Evolutionary conservation across 192 early-diverging fungal species (phyloP).

Genomic region (Coemansia sp.): DNA sequence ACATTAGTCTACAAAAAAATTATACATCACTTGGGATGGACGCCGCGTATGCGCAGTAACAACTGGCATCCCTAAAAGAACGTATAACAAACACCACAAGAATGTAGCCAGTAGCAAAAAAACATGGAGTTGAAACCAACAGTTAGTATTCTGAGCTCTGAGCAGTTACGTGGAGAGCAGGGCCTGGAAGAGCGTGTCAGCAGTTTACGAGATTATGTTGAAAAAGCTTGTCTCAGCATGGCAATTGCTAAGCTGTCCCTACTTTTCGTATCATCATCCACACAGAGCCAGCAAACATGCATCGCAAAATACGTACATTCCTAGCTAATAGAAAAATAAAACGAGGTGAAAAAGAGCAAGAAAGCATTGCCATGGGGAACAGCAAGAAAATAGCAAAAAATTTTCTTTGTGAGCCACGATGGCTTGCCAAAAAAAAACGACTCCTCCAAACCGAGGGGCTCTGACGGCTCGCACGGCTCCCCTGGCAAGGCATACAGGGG

Average conservation of each 20-base stretch:
- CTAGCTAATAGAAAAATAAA: background rate
- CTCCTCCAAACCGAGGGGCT: background rate
- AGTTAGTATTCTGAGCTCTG: background rate
- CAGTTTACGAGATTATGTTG: conserved; percentile 24
- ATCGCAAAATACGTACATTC: conserved; percentile 7
- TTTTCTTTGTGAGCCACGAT: background rate
- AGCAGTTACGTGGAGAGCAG: background rate
- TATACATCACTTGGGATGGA: background rate
- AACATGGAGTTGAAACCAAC: background rate
- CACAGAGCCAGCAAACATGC: background rate
- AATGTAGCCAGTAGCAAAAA: background rate
- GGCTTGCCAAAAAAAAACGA: background rate
- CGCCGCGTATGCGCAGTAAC: conserved; percentile 5
- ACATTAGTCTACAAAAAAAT: no score
- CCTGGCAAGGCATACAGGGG: background rate
- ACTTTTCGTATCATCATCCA: conserved; percentile 46
- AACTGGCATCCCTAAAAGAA: background rate
- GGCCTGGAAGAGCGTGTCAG: background rate
- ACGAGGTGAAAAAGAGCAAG: background rate
- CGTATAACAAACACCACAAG: background rate
- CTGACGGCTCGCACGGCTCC: conserved; percentile 1
- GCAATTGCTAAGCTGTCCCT: conserved; percentile 33
- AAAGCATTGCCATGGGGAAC: background rate
- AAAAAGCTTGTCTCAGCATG: conserved; percentile 31
- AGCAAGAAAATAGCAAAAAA: background rate